Percentiles rank a stretch among this genome's conserved stretches.
These are phyloP conservation scores for Ensete glaucum DNA, from an alignment of 176 grass and related monocot genomes.

Conservation along the genomic window DNA sequence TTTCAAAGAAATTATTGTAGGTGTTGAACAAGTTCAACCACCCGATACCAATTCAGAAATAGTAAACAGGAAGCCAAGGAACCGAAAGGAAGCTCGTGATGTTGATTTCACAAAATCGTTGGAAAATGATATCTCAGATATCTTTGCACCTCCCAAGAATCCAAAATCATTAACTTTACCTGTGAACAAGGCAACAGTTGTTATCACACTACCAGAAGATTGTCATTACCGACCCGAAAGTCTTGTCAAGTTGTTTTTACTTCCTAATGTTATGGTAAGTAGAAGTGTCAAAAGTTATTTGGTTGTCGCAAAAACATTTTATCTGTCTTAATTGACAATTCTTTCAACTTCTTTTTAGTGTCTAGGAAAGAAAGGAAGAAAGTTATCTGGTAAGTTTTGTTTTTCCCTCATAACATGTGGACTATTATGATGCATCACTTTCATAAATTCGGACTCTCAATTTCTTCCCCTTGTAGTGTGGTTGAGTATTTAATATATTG, in stretches of 20 bases:
- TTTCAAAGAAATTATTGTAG: constrained; percentile 23
- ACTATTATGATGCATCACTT: constrained; percentile 14
- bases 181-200: constrained; percentile 38
- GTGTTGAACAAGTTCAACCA: constrained; percentile 35
- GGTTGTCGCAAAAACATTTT: not conserved
- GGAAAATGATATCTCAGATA: constrained; percentile 47
- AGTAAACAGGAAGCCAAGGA: constrained; percentile 45
- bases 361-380: constrained; percentile 49
- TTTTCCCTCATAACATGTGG: constrained; percentile 11
- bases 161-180: constrained; percentile 53
- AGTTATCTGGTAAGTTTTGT: constrained; percentile 36
- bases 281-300: constrained; percentile 13
- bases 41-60: constrained; percentile 37
- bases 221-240: constrained; percentile 80
- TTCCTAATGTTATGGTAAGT: constrained; percentile 75
- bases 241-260: constrained; percentile 88
- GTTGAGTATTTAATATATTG: not conserved
- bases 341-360: constrained; percentile 46
- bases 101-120: constrained; percentile 74
- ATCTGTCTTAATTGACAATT: constrained; percentile 20
- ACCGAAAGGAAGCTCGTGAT: constrained; percentile 44
- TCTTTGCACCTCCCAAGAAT: constrained; percentile 71
- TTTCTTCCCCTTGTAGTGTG: not conserved
- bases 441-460: constrained; percentile 10
- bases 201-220: constrained; percentile 87